Conservation (phyloP, 1,139 yeast genomes). For the Dujonia santamariae region DNA sequence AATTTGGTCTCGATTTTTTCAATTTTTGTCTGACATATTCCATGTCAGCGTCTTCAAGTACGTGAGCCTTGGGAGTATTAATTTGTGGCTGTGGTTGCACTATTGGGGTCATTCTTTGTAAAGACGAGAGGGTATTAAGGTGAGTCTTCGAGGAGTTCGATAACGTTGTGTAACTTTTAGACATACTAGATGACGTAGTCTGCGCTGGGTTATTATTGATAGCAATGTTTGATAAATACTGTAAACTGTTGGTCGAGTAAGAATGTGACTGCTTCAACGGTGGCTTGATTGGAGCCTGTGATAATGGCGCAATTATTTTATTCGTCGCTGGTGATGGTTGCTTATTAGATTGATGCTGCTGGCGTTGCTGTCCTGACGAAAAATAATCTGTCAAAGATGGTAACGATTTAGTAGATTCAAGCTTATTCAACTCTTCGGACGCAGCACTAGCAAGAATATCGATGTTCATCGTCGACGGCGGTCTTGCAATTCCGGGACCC, state of each 20-base stretch:
- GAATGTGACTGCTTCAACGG: constrained; percentile 8
- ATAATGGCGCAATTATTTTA: neutral
- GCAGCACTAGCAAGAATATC: constrained; percentile 82
- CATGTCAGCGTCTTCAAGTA: constrained; percentile 41
- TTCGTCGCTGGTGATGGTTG: constrained; percentile 3
- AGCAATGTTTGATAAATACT: constrained; percentile 29
- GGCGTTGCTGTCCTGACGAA: constrained; percentile 7
- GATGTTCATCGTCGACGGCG: constrained; percentile 51
- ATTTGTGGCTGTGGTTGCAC: constrained; percentile 21
- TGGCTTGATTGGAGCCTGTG: constrained; percentile 1
- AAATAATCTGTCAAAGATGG: constrained; percentile 67
- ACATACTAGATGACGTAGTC: constrained; percentile 6
- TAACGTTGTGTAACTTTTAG: constrained; percentile 15
- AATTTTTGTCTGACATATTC: constrained; percentile 50
- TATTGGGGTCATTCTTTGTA: constrained; percentile 56
- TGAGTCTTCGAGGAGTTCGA: constrained; percentile 19
- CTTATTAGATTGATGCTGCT: too few relatives aligned
- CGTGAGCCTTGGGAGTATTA: constrained; percentile 25
- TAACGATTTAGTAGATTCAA: constrained; percentile 52
- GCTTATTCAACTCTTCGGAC: constrained; percentile 62
- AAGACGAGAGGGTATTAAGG: constrained; percentile 42
- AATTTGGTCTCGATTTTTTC: constrained; percentile 70
- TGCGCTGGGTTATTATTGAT: constrained; percentile 2
- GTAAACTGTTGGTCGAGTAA: constrained; percentile 18
- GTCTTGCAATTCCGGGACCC: constrained; percentile 8